These are phyloP conservation scores for Pestalotiopsis sp. DNA, from an alignment of 2,329 filamentous ascomycete species.

Conservation along the genomic window DNA sequence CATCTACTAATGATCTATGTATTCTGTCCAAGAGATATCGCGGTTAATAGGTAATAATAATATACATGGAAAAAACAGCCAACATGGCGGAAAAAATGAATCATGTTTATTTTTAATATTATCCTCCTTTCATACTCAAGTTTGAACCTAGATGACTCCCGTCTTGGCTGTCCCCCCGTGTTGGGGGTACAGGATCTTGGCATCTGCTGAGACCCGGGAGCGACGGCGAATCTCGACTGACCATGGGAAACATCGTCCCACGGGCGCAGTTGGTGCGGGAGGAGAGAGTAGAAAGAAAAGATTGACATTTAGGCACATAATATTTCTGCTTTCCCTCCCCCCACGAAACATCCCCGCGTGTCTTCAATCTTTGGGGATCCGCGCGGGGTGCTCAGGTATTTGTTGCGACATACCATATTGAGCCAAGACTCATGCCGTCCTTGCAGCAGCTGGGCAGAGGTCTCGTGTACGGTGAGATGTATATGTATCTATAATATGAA, in stretches of 20 bases:
- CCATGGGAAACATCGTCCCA: not conserved
- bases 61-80: not conserved
- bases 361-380: not conserved
- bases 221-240: not conserved
- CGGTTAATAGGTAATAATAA: not conserved
- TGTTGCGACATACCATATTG: constrained; percentile 1
- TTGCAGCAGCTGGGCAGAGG: not conserved
- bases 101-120: not conserved
- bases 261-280: not conserved
- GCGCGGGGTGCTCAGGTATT: not conserved
- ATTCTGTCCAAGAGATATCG: not conserved
- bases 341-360: not conserved
- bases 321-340: not conserved
- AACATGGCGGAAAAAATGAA: not conserved
- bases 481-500: not conserved
- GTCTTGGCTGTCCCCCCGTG: not conserved
- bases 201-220: not conserved
- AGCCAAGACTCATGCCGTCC: not conserved
- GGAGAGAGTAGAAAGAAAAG: not conserved
- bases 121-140: not conserved
- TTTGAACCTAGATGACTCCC: not conserved
- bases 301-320: not conserved
- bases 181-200: not conserved
- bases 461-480: not conserved
- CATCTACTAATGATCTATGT: not conserved